phyloP scores from a whole-genome alignment of 2,329 filamentous ascomycete species.

The Pseudodiploospora longispora region DNA sequence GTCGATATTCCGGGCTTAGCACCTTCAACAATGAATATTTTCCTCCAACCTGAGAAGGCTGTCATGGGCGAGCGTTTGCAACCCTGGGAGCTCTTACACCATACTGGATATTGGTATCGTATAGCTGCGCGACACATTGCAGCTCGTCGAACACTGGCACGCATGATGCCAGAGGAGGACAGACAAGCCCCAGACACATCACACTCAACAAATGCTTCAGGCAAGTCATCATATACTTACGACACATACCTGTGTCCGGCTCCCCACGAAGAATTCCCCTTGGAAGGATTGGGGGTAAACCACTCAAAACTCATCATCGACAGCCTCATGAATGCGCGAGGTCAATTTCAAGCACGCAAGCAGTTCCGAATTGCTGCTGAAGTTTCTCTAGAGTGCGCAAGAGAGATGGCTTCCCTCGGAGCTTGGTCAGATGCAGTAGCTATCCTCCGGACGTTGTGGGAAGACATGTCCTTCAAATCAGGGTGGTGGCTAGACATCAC shows the following conservation, averaged over 20 bases:
- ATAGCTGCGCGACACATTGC: constrained; percentile 50
- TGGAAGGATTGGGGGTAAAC: constrained; percentile 42
- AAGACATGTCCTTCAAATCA: constrained; percentile 44
- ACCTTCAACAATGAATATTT: constrained; percentile 36
- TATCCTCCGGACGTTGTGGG: constrained; percentile 50
- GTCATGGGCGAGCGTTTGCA: constrained; percentile 49
- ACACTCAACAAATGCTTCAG: constrained; percentile 36
- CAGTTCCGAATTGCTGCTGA: constrained; percentile 49
- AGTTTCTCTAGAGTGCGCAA: constrained; percentile 48
- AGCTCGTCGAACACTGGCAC: constrained; percentile 45
- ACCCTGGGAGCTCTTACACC: constrained; percentile 58
- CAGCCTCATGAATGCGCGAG: constrained; percentile 40
- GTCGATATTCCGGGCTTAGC: constrained; percentile 43
- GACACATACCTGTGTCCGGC: constrained; percentile 61
- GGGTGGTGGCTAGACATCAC: constrained; percentile 53
- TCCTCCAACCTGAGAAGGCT: constrained; percentile 49
- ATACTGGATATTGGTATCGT: constrained; percentile 60
- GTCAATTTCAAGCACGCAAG: constrained; percentile 45
- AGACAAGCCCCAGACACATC: constrained; percentile 42
- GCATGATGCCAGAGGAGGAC: constrained; percentile 50
- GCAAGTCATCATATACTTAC: constrained; percentile 45
- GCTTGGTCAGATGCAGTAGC: constrained; percentile 47
- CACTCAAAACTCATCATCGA: constrained; percentile 49
- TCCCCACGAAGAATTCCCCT: constrained; percentile 51
- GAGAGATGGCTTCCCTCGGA: constrained; percentile 42